Percentiles rank a stretch among this genome's conserved stretches.
Conservation (phyloP, 805 yeast genomes). For the Candida maltosa region DNA sequence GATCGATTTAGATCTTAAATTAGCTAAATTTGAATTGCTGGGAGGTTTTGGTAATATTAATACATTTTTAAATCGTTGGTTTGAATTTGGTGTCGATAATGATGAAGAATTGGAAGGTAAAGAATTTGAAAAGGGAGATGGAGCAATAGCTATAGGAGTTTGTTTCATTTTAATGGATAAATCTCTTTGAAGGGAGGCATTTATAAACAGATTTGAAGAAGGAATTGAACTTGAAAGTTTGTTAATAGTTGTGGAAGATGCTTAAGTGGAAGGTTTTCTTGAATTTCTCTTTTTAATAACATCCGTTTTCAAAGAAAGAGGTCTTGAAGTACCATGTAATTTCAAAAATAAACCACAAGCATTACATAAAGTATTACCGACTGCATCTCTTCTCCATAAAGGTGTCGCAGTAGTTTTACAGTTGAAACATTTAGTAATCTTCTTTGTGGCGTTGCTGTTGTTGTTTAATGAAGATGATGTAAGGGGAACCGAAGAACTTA, state of each 20-base stretch:
- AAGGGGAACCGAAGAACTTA: constrained; percentile 13
- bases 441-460: constrained; percentile 1
- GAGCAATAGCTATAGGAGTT: neutral
- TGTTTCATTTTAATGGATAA: constrained; percentile 1
- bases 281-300: constrained; percentile 49
- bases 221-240: constrained; percentile 4
- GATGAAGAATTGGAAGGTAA: constrained; percentile 7
- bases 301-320: constrained; percentile 56
- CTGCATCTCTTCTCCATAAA: constrained; percentile 58
- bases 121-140: constrained; percentile 6
- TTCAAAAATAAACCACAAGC: constrained; percentile 63
- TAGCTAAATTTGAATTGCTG: constrained; percentile 8
- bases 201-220: constrained; percentile 3
- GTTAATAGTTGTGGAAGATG: no score
- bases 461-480: no score
- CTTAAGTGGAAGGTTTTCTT: constrained; percentile 3
- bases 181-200: constrained; percentile 5
- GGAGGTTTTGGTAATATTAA: constrained; percentile 40
- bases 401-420: constrained; percentile 62
- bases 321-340: constrained; percentile 61
- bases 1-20: constrained; percentile 19
- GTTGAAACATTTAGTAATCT: constrained; percentile 40
- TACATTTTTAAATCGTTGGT: constrained; percentile 33
- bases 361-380: constrained; percentile 59
- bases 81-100: no score